Conservation (phyloP, 352 stramenopile genomes). For the Phytopythium chamaehyphon region DNA sequence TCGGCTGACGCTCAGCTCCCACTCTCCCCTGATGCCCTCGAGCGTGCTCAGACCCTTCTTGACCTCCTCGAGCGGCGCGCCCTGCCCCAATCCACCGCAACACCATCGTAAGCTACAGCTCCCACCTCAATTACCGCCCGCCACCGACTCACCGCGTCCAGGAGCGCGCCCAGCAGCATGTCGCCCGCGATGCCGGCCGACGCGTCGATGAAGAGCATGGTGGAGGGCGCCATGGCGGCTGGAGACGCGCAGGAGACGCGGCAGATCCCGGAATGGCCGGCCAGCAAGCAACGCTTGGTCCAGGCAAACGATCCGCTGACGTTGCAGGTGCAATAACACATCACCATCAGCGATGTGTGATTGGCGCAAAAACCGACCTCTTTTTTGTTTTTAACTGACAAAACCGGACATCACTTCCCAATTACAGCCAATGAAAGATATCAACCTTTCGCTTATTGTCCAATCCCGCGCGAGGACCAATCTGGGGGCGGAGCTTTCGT, state of each 20-base stretch:
- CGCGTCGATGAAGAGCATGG: constrained; percentile 86
- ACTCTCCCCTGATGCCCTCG: constrained; percentile 78
- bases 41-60: constrained; percentile 56
- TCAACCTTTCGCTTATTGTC: no score
- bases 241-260: not conserved
- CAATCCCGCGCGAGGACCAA: no score
- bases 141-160: constrained; percentile 67
- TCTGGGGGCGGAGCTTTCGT: not conserved
- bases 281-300: not conserved
- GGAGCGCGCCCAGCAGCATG: constrained; percentile 88
- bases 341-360: not conserved
- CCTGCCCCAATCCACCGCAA: constrained; percentile 22
- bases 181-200: constrained; percentile 88
- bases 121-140: not conserved
- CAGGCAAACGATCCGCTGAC: not conserved
- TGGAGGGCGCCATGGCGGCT: constrained; percentile 1
- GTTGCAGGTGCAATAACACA: constrained; percentile 4
- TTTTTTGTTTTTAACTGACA: not conserved
- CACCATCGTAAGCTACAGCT: not conserved
- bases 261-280: not conserved
- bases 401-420: not conserved
- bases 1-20: constrained; percentile 57
- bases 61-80: constrained; percentile 51
- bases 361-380: constrained; percentile 3
- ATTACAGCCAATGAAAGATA: no score